These are phyloP conservation scores for Aphanomyces euteiches DNA, from an alignment of 352 stramenopile species.

Conservation along the genomic window DNA sequence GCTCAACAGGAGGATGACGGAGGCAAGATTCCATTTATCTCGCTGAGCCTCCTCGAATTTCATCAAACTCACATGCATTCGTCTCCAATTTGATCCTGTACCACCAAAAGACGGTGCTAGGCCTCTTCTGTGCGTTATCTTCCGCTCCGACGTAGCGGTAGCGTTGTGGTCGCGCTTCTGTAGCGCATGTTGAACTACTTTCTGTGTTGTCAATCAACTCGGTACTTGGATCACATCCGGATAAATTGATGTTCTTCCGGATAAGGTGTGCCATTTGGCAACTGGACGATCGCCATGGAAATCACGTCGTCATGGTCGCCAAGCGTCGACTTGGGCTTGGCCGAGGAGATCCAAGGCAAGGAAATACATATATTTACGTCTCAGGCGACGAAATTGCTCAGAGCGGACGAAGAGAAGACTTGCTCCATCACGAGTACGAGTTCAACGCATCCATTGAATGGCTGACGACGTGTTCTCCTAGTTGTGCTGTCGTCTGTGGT, in stretches of 20 bases:
- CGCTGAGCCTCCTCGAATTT: no score
- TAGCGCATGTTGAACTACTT: no score
- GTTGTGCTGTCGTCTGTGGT: slow-evolving; percentile 41
- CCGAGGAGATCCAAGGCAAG: not conserved
- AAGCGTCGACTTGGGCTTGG: not conserved
- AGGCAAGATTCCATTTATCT: no score
- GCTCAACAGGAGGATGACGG: no score
- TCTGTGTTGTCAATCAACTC: not conserved
- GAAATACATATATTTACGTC: not conserved
- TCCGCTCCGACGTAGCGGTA: no score
- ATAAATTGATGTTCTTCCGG: slow-evolving; percentile 8
- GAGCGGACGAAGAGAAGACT: slow-evolving; percentile 4
- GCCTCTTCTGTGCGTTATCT: no score
- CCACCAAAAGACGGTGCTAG: no score
- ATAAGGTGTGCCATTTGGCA: slow-evolving; percentile 12
- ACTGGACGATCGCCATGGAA: not conserved
- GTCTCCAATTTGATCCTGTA: no score
- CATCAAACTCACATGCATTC: no score
- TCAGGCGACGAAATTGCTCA: not conserved
- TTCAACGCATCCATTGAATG: not conserved
- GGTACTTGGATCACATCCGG: not conserved
- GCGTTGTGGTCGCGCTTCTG: no score
- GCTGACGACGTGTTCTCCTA: slow-evolving; percentile 22
- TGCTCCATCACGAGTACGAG: slow-evolving; percentile 19
- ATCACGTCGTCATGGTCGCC: slow-evolving; percentile 20